phyloP scores from a whole-genome alignment of 2,329 filamentous ascomycete species.

The Remersonia thermophila region DNA sequence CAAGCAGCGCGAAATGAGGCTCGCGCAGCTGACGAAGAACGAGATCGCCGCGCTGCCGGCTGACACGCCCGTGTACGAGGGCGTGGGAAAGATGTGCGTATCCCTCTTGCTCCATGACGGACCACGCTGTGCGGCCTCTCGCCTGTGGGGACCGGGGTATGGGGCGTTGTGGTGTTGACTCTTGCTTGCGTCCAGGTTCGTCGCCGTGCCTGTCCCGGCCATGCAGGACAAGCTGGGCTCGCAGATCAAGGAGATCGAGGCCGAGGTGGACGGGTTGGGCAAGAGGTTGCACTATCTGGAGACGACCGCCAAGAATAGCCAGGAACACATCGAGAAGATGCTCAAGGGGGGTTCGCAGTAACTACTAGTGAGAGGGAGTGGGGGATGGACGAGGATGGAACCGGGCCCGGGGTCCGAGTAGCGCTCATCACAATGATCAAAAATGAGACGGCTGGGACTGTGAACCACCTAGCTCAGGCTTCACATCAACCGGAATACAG shows the following conservation, averaged over 20 bases:
- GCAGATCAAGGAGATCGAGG: conserved; percentile 63
- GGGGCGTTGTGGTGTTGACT: background rate
- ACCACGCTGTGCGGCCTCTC: too few relatives aligned
- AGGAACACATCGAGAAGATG: conserved; percentile 82
- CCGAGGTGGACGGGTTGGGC: conserved; percentile 66
- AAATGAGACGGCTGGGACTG: too few relatives aligned
- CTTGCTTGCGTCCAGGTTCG: conserved; percentile 54
- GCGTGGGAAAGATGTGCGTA: conserved; percentile 87
- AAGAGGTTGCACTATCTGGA: conserved; percentile 90
- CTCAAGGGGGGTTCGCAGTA: conserved; percentile 39
- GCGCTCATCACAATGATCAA: too few relatives aligned
- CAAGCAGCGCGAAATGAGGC: conserved; percentile 79
- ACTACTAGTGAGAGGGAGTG: conserved; percentile 3
- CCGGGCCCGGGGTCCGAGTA: too few relatives aligned
- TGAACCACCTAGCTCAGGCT: too few relatives aligned
- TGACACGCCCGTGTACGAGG: conserved; percentile 78
- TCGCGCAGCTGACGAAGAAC: conserved; percentile 74
- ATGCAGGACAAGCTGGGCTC: conserved; percentile 64
- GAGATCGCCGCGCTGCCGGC: conserved; percentile 68
- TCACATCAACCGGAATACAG: too few relatives aligned
- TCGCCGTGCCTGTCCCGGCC: conserved; percentile 58
- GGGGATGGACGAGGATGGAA: too few relatives aligned
- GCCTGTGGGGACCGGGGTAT: too few relatives aligned
- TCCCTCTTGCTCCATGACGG: background rate
- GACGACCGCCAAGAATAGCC: conserved; percentile 89